Evolutionary conservation across 805 yeast species (phyloP).

Genomic region (Groenewaldozyma salmanticensis): DNA sequence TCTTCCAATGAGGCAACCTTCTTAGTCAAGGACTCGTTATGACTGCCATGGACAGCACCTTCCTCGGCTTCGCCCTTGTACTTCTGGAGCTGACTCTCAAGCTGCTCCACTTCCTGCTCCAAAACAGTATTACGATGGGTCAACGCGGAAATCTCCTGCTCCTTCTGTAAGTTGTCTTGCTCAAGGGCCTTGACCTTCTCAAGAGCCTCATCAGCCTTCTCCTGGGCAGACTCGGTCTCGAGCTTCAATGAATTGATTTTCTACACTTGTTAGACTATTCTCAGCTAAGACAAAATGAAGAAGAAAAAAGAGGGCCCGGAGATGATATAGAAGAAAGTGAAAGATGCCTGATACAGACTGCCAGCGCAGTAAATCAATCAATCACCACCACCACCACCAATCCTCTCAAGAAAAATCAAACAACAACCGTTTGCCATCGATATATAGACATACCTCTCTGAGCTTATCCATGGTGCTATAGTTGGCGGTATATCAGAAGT

Average conservation of each 20-base stretch:
- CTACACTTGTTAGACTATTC: too few species aligned
- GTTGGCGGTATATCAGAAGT: too few species aligned
- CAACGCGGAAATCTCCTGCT: conserved; percentile 87
- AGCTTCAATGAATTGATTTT: conserved; percentile 81
- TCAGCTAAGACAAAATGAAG: background rate
- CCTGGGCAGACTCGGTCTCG: conserved; percentile 97
- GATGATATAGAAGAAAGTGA: background rate
- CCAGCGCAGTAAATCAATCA: too few species aligned
- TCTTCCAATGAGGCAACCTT: conserved; percentile 83
- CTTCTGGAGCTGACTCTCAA: conserved; percentile 63
- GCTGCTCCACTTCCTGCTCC: conserved; percentile 68
- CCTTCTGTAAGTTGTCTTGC: conserved; percentile 86
- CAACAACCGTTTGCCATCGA: too few species aligned
- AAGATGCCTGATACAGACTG: too few species aligned
- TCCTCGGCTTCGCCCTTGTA: conserved; percentile 85
- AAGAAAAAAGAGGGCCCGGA: background rate
- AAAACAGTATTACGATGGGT: conserved; percentile 84
- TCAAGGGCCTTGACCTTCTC: conserved; percentile 79
- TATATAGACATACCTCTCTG: conserved; percentile 43
- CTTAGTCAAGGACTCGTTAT: conserved; percentile 85
- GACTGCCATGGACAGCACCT: conserved; percentile 75
- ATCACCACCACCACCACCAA: too few species aligned
- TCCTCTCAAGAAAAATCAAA: too few species aligned
- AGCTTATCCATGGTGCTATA: conserved; percentile 36
- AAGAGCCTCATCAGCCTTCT: conserved; percentile 81